A percentile compares a stretch with the other conserved stretches of the same genome.
phyloP scores from a whole-genome alignment of 768 basidiomycete species.

The Russula vinacea region DNA sequence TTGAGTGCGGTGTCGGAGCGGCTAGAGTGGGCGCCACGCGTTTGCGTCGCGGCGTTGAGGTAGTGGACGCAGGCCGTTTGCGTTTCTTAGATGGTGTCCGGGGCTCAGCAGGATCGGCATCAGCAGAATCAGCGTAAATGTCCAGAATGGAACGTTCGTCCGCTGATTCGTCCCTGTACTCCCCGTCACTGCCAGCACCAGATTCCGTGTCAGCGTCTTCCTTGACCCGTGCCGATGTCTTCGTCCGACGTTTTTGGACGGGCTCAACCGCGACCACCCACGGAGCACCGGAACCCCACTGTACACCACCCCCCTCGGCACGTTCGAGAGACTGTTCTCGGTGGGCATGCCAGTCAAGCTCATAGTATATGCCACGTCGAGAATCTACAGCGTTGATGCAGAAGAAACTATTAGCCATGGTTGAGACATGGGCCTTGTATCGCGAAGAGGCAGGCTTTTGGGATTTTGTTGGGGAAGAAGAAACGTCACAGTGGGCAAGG shows the following conservation, averaged over 20 bases:
- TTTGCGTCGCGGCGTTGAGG: conserved; percentile 29
- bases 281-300: conserved; percentile 23
- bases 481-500: conserved; percentile 30
- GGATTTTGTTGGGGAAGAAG: conserved; percentile 24
- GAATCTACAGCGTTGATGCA: conserved; percentile 24
- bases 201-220: conserved; percentile 10
- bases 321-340: conserved; percentile 12
- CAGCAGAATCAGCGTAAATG: conserved; percentile 31
- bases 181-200: conserved; percentile 25
- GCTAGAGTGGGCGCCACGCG: conserved; percentile 32
- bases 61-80: conserved; percentile 37
- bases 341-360: conserved; percentile 18
- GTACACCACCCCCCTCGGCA: neutral
- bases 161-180: conserved; percentile 30
- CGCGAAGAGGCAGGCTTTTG: conserved; percentile 12
- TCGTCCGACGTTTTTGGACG: conserved; percentile 18
- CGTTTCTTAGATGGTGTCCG: conserved; percentile 57
- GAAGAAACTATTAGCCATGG: neutral
- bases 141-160: conserved; percentile 42
- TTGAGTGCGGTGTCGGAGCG: conserved; percentile 37
- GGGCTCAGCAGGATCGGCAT: conserved; percentile 32
- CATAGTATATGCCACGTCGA: conserved; percentile 22
- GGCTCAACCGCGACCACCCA: conserved; percentile 26
- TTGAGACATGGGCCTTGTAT: conserved; percentile 17
- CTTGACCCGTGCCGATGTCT: conserved; percentile 13